Evolutionary conservation across 176 grass and related monocot species (phyloP), one percentile per base, ranked within the genome.

Genomic region (Luzula sylvatica): DNA sequence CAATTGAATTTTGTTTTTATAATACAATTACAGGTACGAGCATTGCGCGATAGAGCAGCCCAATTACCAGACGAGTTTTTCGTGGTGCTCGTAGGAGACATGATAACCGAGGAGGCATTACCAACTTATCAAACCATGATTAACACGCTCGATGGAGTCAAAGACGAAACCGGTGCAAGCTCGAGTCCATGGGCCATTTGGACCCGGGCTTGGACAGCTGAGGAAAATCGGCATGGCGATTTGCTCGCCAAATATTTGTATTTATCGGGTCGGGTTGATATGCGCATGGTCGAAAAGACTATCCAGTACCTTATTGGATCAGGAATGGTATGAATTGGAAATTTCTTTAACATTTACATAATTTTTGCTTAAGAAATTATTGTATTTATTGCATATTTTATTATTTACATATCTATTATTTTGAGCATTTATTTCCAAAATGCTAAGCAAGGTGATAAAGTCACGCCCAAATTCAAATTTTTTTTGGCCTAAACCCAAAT

Each of bases 101-200:
- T 96, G 92, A 29, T 96, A 17, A 90, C 92, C 16, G 92, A 96
- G 74, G 92, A 96, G 85, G 92, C 85, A 52, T 55, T 90, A 16
- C 92, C 92, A 15, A 96, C 85, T 47, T 96, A 96, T 69, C 92
- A 96, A 72, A 96, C 85, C 53, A 96, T 96, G 92, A 89, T 96
- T 68, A 96, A 89, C 81, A 96, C 85, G 6, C 67, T 96, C 3
- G 85, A 96, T 56, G 92, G 81, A 21, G 81, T 96, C 11, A 75
- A 71, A 25, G 85, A 96, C n/a, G 92, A 96, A 71, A 96, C 92
- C 4, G 92, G 92, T 26, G 85, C 92, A 49, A 96, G 92, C 68
- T 52, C 48, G 0, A 74, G 60, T 74, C 92, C 85, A 5, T 96
- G 92, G 92, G 85, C 92, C 0, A 55, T 96, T 27, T 96, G 85